Evolutionary conservation across 768 basidiomycete species (phyloP).

Genomic region (Dioszegia aurantiaca): DNA sequence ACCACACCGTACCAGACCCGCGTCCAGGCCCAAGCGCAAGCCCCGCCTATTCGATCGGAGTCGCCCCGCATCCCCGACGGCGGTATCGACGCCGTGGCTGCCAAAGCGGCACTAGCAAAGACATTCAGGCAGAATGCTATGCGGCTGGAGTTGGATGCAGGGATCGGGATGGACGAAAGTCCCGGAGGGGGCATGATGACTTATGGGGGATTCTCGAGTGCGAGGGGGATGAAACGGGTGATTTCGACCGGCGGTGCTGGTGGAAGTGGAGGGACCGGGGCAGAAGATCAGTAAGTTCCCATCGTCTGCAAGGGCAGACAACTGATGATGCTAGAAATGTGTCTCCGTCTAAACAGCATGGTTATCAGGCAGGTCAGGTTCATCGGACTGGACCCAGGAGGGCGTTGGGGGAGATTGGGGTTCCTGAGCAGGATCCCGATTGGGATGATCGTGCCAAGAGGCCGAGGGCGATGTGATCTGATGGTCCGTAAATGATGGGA

Average conservation of each 20-base stretch:
- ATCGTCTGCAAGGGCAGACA: not conserved
- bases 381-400: conserved; percentile 16
- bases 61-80: conserved; percentile 42
- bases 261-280: not conserved
- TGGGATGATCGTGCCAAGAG: conserved; percentile 18
- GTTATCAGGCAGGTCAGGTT: not conserved
- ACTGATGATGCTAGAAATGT: conserved; percentile 17
- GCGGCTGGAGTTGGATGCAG: conserved; percentile 23
- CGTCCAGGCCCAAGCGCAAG: not conserved
- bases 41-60: conserved; percentile 22
- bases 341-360: conserved; percentile 27
- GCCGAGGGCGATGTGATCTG: conserved; percentile 8
- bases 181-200: not conserved
- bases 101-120: conserved; percentile 16
- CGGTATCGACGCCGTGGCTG: conserved; percentile 34
- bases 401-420: conserved; percentile 32
- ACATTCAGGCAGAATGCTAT: conserved; percentile 17
- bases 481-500: not conserved
- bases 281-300: not conserved
- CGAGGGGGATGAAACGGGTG: conserved; percentile 35
- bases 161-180: conserved; percentile 6
- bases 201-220: conserved; percentile 28
- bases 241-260: not conserved
- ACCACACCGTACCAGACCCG: not conserved
- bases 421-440: conserved; percentile 16